These are phyloP conservation scores for Exidia glandulosa DNA, from an alignment of 768 basidiomycete genomes.

Conservation along the genomic window DNA sequence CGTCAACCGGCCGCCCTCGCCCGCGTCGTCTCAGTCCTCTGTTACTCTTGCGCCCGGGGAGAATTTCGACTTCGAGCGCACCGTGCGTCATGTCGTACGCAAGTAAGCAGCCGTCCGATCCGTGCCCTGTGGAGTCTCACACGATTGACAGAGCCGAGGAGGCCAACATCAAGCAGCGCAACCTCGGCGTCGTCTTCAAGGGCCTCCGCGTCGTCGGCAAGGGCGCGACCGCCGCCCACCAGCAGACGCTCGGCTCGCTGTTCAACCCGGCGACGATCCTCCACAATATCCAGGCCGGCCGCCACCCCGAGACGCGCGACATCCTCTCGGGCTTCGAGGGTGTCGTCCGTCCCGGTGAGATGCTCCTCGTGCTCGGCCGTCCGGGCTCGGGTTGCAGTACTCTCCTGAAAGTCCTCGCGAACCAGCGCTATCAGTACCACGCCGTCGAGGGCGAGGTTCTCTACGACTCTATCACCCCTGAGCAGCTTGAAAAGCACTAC, in stretches of 20 bases:
- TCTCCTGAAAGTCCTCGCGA: slow-evolving; percentile 70
- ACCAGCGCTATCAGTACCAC: slow-evolving; percentile 59
- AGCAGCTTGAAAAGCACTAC: slow-evolving; percentile 50
- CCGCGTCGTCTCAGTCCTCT: neutral
- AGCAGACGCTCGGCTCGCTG: slow-evolving; percentile 50
- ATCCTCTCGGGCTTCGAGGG: slow-evolving; percentile 47
- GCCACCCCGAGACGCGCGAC: slow-evolving; percentile 51
- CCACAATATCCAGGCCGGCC: slow-evolving; percentile 29
- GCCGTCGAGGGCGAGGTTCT: slow-evolving; percentile 55
- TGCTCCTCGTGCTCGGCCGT: slow-evolving; percentile 72
- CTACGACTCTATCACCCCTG: slow-evolving; percentile 66
- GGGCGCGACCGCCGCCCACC: slow-evolving; percentile 42
- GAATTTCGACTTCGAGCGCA: neutral
- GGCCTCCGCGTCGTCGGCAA: slow-evolving; percentile 47
- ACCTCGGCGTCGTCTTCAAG: slow-evolving; percentile 13
- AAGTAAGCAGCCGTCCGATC: neutral
- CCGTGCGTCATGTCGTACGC: neutral
- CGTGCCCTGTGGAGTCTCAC: neutral
- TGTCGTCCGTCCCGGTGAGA: slow-evolving; percentile 49
- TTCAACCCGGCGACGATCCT: slow-evolving; percentile 42
- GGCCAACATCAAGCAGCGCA: slow-evolving; percentile 2
- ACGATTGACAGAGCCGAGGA: neutral
- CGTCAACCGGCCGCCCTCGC: neutral
- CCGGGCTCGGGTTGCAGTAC: slow-evolving; percentile 82
- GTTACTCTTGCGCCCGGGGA: neutral